These are phyloP conservation scores for Fomitopsis schrenkii DNA, from an alignment of 1,284 basidiomycete genomes.

Conservation along the genomic window DNA sequence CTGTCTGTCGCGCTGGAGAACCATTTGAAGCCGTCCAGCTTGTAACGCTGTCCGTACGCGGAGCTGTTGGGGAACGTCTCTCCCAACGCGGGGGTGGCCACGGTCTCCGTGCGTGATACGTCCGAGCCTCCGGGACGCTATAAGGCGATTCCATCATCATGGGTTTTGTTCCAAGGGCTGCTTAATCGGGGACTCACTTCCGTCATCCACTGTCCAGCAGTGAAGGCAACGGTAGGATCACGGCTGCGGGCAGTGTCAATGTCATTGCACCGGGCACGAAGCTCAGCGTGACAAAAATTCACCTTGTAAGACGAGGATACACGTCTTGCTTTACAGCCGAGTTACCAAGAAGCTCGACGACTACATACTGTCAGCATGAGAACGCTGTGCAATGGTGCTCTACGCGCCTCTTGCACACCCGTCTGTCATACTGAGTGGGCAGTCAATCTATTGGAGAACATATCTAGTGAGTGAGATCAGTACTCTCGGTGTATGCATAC, in stretches of 20 bases:
- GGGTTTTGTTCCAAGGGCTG: neutral
- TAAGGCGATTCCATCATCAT: conserved; percentile 2
- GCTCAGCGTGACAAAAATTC: no score
- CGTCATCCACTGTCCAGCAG: conserved; percentile 84
- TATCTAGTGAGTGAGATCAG: neutral
- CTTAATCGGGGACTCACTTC: conserved; percentile 39
- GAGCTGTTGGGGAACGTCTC: conserved; percentile 10
- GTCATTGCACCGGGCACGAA: no score
- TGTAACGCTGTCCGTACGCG: conserved; percentile 49
- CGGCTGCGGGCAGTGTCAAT: conserved; percentile 36
- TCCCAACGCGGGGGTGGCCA: conserved; percentile 38
- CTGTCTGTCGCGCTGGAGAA: conserved; percentile 82
- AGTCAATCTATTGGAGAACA: conserved; percentile 44
- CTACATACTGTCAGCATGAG: conserved; percentile 22
- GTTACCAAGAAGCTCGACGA: conserved; percentile 65
- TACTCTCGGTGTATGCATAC: neutral
- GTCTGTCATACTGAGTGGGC: conserved; percentile 77
- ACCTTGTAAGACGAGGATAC: conserved; percentile 60
- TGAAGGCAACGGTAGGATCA: conserved; percentile 60
- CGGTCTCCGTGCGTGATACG: conserved; percentile 72
- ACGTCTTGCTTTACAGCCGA: conserved; percentile 53
- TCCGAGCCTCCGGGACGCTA: conserved; percentile 77
- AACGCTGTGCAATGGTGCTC: neutral
- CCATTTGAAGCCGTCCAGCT: conserved; percentile 75
- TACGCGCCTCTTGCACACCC: conserved; percentile 55